Conservation (phyloP, 371 early-diverging fungal genomes). For the Mortierella sp. region DNA sequence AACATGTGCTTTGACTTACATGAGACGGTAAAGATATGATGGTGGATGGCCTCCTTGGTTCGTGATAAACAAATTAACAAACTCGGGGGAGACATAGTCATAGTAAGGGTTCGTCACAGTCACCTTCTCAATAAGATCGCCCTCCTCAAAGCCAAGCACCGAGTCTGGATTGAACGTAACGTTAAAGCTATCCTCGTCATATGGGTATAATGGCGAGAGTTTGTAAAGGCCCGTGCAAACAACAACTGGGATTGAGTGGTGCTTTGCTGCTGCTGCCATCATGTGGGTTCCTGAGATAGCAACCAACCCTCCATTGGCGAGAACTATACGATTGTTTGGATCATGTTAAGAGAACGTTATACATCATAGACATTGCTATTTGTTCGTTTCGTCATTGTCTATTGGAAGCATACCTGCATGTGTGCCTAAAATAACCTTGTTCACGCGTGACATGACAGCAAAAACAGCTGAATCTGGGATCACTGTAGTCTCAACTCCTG, state of each 20-base stretch:
- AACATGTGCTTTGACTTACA: slow-evolving; percentile 56
- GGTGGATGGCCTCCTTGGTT: slow-evolving; percentile 87
- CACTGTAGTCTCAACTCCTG: slow-evolving; percentile 93
- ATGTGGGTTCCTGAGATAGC: slow-evolving; percentile 86
- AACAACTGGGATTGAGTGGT: slow-evolving; percentile 83
- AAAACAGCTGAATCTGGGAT: slow-evolving; percentile 95
- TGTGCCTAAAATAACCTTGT: slow-evolving; percentile 96
- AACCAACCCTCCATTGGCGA: slow-evolving; percentile 94
- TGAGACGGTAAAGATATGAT: slow-evolving; percentile 81
- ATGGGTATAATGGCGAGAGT: slow-evolving; percentile 81
- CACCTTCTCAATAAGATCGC: slow-evolving; percentile 82
- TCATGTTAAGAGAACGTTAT: neutral
- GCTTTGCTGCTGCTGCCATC: slow-evolving; percentile 92
- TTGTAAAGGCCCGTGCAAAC: slow-evolving; percentile 52
- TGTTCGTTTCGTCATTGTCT: neutral
- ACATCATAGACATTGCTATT: neutral
- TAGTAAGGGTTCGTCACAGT: slow-evolving; percentile 88
- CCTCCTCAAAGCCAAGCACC: slow-evolving; percentile 85
- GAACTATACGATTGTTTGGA: slow-evolving; percentile 67
- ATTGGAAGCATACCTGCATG: slow-evolving; percentile 78
- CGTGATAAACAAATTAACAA: slow-evolving; percentile 91
- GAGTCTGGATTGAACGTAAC: slow-evolving; percentile 82
- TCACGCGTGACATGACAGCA: slow-evolving; percentile 97
- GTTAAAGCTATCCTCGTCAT: slow-evolving; percentile 87
- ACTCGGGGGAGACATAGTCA: slow-evolving; percentile 92